Percentiles rank a stretch among this genome's conserved stretches.
Evolutionary conservation across 2,329 filamentous ascomycete species (phyloP).

Genomic region (Neopestalotiopsis sp.): DNA sequence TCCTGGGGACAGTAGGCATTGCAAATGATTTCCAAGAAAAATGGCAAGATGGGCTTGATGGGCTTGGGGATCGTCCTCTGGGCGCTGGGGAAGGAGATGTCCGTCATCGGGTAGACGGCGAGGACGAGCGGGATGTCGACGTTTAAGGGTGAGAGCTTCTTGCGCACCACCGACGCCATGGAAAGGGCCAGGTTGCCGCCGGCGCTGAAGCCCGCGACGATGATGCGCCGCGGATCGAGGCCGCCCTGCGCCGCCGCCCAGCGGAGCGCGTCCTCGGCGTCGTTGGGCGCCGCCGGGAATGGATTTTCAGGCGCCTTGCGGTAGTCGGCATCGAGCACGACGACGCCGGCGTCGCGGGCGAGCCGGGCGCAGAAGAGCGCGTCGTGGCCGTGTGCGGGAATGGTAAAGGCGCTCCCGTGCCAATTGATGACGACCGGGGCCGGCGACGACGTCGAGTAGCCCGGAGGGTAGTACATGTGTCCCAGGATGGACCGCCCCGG

Average conservation of each 20-base stretch:
- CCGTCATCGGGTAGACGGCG: neutral
- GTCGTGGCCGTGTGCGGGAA: conserved; percentile 21
- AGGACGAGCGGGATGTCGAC: neutral
- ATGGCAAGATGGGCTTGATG: neutral
- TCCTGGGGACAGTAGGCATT: neutral
- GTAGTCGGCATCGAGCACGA: conserved; percentile 38
- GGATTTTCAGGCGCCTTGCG: conserved; percentile 55
- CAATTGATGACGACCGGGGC: conserved; percentile 25
- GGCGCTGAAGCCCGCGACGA: conserved; percentile 5
- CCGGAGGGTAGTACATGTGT: conserved; percentile 24
- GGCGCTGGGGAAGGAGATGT: neutral
- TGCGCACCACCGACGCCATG: neutral
- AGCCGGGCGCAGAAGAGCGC: conserved; percentile 24
- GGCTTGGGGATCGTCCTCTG: neutral
- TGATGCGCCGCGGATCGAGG: neutral
- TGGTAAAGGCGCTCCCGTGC: conserved; percentile 28
- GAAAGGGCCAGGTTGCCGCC: conserved; percentile 3
- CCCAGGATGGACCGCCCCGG: conserved; percentile 21
- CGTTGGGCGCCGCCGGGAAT: conserved; percentile 47
- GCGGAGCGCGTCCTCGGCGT: conserved; percentile 10
- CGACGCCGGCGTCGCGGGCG: conserved; percentile 17
- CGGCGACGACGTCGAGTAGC: neutral
- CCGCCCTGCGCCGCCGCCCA: neutral
- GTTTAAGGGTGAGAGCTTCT: neutral
- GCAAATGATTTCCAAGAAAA: neutral